A percentile compares a stretch with the other conserved stretches of the same genome.
Evolutionary conservation across 768 basidiomycete genomes (phyloP).

Genomic region (Podaxis sp.): DNA sequence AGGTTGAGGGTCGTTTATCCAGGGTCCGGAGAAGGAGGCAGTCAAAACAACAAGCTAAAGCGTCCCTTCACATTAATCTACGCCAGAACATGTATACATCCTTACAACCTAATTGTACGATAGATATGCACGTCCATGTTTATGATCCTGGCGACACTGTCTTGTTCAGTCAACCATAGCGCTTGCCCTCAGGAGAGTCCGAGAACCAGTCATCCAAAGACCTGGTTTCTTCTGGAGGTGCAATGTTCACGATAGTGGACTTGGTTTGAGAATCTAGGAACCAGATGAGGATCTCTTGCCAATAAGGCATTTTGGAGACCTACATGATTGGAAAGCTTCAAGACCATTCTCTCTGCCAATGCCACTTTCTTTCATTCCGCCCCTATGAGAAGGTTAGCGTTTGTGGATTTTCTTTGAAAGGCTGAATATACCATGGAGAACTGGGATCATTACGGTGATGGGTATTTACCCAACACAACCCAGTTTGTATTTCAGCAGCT

Average conservation of each 20-base stretch:
- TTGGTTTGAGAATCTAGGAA: constrained; percentile 79
- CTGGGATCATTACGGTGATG: constrained; percentile 90
- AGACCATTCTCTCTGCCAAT: constrained; percentile 85
- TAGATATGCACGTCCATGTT: constrained; percentile 11
- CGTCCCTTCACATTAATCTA: neutral
- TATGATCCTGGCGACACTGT: constrained; percentile 4
- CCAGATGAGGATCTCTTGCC: neutral
- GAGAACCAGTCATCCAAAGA: constrained; percentile 78
- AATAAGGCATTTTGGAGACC: constrained; percentile 24
- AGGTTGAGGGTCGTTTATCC: constrained; percentile 3
- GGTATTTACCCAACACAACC: constrained; percentile 86
- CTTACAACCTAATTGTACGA: constrained; percentile 8
- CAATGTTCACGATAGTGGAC: constrained; percentile 75
- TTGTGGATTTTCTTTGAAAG: neutral
- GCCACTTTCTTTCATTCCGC: constrained; percentile 88
- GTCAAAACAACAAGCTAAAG: constrained; percentile 48
- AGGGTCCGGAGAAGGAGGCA: constrained; percentile 53
- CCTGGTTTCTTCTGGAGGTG: constrained; percentile 55
- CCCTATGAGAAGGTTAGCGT: constrained; percentile 41
- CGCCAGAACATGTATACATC: neutral
- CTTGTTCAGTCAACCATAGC: constrained; percentile 55
- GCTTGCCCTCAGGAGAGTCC: constrained; percentile 44
- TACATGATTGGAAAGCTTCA: constrained; percentile 79
- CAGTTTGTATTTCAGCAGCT: constrained; percentile 65
- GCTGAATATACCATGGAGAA: constrained; percentile 68